These are phyloP conservation scores for Dryas drummondii DNA, from an alignment of 306 rosid genomes.

Conservation along the genomic window DNA sequence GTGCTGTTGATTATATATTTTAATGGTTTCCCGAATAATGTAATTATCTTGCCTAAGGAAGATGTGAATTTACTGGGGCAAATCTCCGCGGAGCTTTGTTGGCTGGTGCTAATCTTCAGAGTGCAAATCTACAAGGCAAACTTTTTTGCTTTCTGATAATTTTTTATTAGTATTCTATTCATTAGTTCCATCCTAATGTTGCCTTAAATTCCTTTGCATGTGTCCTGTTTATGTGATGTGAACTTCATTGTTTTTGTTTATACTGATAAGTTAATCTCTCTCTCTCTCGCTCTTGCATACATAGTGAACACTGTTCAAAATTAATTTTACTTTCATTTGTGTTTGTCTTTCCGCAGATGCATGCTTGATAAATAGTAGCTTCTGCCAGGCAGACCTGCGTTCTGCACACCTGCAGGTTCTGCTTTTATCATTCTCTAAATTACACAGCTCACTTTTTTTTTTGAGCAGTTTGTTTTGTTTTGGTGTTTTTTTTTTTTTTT, in stretches of 20 bases:
- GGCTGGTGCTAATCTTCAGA: conserved; percentile 83
- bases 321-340: not conserved
- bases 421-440: conserved; percentile 11
- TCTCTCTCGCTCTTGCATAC: no score
- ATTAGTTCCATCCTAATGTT: not conserved
- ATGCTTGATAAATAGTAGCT: conserved; percentile 76
- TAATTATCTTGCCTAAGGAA: conserved; percentile 66
- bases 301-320: no score
- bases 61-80: conserved; percentile 98
- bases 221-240: not conserved
- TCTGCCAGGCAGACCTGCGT: conserved; percentile 90
- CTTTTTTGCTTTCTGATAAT: conserved; percentile 19
- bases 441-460: not conserved
- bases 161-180: not conserved
- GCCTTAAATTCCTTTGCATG: not conserved
- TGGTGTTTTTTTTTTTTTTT: not conserved
- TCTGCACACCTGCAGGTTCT: conserved; percentile 94
- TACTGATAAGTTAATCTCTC: not conserved
- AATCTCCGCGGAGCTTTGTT: conserved; percentile 90
- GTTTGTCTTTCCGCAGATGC: conserved; percentile 62
- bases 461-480: not conserved
- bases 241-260: not conserved
- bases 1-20: conserved; percentile 18
- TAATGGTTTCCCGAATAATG: conserved; percentile 34
- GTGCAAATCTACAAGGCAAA: conserved; percentile 94